Evolutionary conservation across 768 basidiomycete species (phyloP), one percentile per base, ranked within the genome.

Genomic region (Lactifluus hygrophoroides): DNA sequence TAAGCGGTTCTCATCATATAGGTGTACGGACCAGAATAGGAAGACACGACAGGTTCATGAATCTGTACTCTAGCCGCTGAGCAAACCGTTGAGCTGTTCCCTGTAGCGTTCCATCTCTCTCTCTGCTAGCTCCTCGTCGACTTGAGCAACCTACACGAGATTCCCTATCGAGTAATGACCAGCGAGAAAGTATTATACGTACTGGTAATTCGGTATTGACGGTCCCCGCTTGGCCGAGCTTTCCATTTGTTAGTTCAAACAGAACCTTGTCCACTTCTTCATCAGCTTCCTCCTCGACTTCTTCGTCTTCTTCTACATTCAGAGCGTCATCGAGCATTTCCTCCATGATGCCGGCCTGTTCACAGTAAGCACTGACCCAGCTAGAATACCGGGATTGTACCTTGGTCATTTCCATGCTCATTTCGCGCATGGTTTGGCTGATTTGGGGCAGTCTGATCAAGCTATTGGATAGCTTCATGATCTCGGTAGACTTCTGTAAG

Each of bases 381-480:
- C 30, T 5, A 42, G 34, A 19, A 35, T 28, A 54, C 23, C 28
- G 13, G 25, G 32, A 45, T 11, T 21, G 16, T 56, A 88, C 95
- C 82, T 98, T 98, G 61, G 90, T 98, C 96, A 98, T 97, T 73
- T 99, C 96, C 87, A 94, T 92, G 66, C 88, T 92, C 93, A 99
- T 94, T 68, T 96, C 89, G 35, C 93, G 82, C 96, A 99, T 99
- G 0, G 83, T 81, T 62, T 84, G 86, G 72, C 86, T 88, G 48
- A 98, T 83, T 70, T 98, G 93, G 17, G 96, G 96, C 16, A 99
- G 78, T 66, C 85, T 94, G 64, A 98, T 76, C 47, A 98, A 79
- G 27, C 86, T 75, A 73, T 95, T 98, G n/a, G 94, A 94, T 42
- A 94, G 78, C 73, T 89, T 98, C 94, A 99, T 98, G 61, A 98